phyloP scores from a whole-genome alignment of 305 asterid species.

The Fraxinus angustifolia region DNA sequence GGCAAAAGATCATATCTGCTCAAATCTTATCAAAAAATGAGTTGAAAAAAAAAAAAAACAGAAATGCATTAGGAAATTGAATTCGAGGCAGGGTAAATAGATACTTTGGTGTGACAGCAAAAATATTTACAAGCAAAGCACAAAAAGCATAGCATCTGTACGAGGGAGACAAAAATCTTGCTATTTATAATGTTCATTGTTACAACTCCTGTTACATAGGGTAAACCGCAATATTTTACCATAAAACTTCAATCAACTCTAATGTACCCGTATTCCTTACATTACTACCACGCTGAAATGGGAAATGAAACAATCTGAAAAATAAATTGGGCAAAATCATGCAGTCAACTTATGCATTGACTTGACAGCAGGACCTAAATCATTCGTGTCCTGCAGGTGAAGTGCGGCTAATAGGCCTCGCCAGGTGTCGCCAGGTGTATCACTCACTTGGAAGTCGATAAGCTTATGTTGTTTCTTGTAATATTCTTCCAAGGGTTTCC shows the following conservation, averaged over 20 bases:
- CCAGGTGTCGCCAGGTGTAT: conserved; percentile 74
- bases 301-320: neutral
- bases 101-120: neutral
- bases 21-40: too few relatives aligned
- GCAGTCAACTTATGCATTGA: conserved; percentile 61
- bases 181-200: neutral
- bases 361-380: conserved; percentile 34
- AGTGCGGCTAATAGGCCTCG: conserved; percentile 76
- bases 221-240: conserved; percentile 1
- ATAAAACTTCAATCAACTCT: conserved; percentile 24
- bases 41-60: too few relatives aligned
- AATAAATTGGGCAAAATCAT: conserved; percentile 22
- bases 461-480: conserved; percentile 79
- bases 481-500: conserved; percentile 72
- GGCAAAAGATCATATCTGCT: too few relatives aligned
- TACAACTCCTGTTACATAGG: neutral
- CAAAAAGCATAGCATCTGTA: neutral
- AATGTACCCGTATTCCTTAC: neutral
- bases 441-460: conserved; percentile 65
- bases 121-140: neutral
- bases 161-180: neutral
- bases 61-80: too few relatives aligned
- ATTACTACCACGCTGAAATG: conserved; percentile 4
- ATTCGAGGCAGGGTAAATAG: too few relatives aligned
- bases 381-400: conserved; percentile 66